Base-by-base conservation (phyloP, 2,329 filamentous ascomycete species). In the Aspergillus fischeri region DNA sequence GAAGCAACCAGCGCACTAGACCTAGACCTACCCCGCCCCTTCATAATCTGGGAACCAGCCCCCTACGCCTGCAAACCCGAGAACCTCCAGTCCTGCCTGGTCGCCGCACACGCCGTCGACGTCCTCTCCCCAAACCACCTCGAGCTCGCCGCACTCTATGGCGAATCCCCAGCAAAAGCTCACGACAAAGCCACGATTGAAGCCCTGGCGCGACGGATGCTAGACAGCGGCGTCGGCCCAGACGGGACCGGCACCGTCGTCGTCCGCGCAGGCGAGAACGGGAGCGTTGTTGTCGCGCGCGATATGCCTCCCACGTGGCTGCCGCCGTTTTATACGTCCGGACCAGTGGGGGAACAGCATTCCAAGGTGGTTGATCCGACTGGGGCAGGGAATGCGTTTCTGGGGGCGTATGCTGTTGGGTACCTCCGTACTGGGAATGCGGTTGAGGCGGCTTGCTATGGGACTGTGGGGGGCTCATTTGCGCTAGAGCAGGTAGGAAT, bases 91-190 rank as follows among this genome's bases (percentile, higher is more conserved):
- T 48, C 45, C 17, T 65, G 57, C 51, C 32, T 69, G 5, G 51
- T 60, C 6, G 60, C 59, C 8, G 57, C 54, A 32, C 14, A 14
- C 5, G 20, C 62, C 1, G 71, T 75, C 0, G 67, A 73, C 35
- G 61, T 75, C 4, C 70, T 75, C 55, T 73, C 70, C 9, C 74
- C 73, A 3, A 75, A 76, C 53, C 73, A 75, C 48, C 63, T 75
- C n/a, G 73, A 75, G 45, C 55, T 75, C 5, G 59, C 62, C 14
- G 55, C 25, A 1, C 50, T 73, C 0, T 73, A 65, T 41, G 45
- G 55, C 53, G 29, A 59, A 1, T 8, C 51, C 1, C 27, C 45
- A 1, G 41, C 41, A 3, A 42, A 28, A 10, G 9, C 35, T 3
- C 17, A 44, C 1, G 24, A 55, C n/a, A 63, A 48, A 10, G 2